Percentiles rank a stretch among this genome's conserved stretches.
Conservation (phyloP, 345 rosid genomes). For the Linum trigynum region DNA sequence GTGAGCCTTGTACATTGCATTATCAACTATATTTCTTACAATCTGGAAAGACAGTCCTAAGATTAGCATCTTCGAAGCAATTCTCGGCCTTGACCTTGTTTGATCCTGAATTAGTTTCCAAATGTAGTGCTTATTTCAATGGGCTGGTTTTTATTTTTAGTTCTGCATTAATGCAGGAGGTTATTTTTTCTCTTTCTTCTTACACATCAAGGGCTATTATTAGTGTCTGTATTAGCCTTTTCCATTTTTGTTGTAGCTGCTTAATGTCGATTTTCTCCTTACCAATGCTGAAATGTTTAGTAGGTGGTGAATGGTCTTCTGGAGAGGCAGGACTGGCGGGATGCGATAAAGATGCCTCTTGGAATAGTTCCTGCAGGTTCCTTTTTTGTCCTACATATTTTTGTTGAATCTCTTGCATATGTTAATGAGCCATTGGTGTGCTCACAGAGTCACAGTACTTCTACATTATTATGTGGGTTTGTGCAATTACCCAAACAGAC, state of each 20-base stretch:
- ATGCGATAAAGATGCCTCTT: conserved; percentile 63
- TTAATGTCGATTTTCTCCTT: conserved; percentile 7
- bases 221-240: not conserved
- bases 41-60: not conserved
- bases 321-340: conserved; percentile 80
- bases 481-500: too few relatives aligned
- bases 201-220: too few relatives aligned
- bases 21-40: too few relatives aligned
- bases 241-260: not conserved
- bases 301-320: conserved; percentile 97
- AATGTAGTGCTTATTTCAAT: not conserved
- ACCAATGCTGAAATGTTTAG: conserved; percentile 31
- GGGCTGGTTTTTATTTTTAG: not conserved
- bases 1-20: not conserved
- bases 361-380: conserved; percentile 93
- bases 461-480: not conserved
- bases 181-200: not conserved
- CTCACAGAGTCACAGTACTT: not conserved
- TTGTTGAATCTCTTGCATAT: not conserved
- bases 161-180: not conserved
- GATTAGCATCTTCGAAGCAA: not conserved
- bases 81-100: not conserved
- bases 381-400: conserved; percentile 2
- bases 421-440: not conserved
- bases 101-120: not conserved